Conservation (phyloP, 768 basidiomycete genomes). For the Lactarius quietus region DNA sequence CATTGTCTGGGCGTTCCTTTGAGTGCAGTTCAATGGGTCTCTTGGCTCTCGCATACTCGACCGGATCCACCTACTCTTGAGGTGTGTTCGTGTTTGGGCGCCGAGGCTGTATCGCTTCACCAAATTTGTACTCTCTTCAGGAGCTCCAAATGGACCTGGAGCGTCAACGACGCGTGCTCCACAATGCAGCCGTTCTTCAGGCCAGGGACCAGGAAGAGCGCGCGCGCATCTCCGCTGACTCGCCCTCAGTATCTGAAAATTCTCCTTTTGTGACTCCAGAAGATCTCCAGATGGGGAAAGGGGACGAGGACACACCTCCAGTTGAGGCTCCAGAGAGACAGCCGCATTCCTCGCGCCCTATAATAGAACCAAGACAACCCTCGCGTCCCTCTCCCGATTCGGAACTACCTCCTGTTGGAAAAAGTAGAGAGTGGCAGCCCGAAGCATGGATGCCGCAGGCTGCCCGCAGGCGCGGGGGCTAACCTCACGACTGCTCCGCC, state of each 20-base stretch:
- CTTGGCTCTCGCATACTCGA: slow-evolving; percentile 26
- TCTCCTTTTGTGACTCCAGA: neutral
- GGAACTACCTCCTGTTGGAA: slow-evolving; percentile 4
- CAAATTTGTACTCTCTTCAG: neutral
- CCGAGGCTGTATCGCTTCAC: slow-evolving; percentile 11
- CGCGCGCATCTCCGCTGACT: neutral
- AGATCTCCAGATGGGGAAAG: neutral
- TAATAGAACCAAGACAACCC: neutral
- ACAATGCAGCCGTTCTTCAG: slow-evolving; percentile 19
- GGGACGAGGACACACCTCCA: neutral
- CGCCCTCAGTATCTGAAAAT: neutral
- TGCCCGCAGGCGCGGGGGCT: neutral
- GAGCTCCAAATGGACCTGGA: neutral
- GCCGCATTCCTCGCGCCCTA: neutral
- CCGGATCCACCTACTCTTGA: slow-evolving; percentile 18
- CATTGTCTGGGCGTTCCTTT: neutral
- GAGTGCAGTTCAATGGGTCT: slow-evolving; percentile 23
- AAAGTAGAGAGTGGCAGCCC: slow-evolving; percentile 23
- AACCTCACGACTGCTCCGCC: neutral
- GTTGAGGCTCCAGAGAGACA: neutral
- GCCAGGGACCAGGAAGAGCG: slow-evolving; percentile 25
- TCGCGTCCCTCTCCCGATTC: neutral
- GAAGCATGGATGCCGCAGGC: slow-evolving; percentile 20
- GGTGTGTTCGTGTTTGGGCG: slow-evolving; percentile 6
- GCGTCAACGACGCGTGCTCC: slow-evolving; percentile 4